Evolutionary conservation across 2,329 filamentous ascomycete species (phyloP).

Genomic region (Aschersonia sp.): DNA sequence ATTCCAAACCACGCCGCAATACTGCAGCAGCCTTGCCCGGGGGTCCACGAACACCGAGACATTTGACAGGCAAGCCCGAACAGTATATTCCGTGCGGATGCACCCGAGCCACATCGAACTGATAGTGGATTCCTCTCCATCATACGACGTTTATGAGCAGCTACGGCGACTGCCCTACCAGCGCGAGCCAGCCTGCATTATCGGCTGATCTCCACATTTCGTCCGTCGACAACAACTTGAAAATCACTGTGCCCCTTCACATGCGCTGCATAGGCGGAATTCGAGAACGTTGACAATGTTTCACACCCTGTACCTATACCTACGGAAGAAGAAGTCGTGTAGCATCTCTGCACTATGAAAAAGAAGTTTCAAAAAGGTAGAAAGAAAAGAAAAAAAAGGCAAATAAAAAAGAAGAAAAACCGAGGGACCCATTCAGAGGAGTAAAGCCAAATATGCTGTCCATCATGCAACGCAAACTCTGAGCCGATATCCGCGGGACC

Average conservation of each 20-base stretch:
- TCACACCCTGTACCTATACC: constrained; percentile 15
- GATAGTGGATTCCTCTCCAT: constrained; percentile 9
- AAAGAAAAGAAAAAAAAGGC: neutral
- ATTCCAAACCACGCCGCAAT: constrained; percentile 15
- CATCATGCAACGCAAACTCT: constrained; percentile 16
- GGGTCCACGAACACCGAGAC: constrained; percentile 5
- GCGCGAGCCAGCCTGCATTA: no score
- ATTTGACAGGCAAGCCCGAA: neutral
- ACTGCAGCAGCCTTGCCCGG: neutral
- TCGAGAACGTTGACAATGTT: neutral
- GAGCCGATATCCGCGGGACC: constrained; percentile 17
- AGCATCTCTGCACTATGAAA: constrained; percentile 17
- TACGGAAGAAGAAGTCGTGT: constrained; percentile 13
- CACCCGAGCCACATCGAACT: constrained; percentile 8
- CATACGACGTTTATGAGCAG: neutral
- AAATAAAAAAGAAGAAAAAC: neutral
- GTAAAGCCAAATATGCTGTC: constrained; percentile 17
- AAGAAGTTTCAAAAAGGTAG: neutral
- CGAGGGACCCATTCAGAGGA: neutral
- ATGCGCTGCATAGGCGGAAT: no score
- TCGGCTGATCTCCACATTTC: neutral
- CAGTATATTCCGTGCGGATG: no score
- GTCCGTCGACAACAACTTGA: neutral
- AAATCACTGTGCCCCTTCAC: neutral
- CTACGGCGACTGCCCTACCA: no score